These are phyloP conservation scores for Speleostelium caveatum DNA, from an alignment of 78 protist genomes.

Conservation along the genomic window DNA sequence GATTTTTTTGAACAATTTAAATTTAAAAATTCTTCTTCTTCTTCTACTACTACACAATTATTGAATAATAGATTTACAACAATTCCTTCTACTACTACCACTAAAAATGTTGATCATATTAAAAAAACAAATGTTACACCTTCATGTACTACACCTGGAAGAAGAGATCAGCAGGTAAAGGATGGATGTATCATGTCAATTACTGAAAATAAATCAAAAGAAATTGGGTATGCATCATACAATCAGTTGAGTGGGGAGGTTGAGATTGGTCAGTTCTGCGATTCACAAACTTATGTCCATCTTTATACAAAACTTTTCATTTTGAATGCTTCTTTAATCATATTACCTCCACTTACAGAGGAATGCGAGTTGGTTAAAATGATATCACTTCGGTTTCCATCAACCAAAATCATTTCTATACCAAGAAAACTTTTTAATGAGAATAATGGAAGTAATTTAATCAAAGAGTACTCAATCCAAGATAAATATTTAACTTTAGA, in stretches of 20 bases:
- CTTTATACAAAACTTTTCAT: conserved; percentile 50
- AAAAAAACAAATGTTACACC: no score
- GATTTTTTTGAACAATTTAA: no score
- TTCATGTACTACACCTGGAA: no score
- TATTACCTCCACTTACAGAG: conserved; percentile 49
- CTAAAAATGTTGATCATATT: neutral
- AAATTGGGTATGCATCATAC: conserved; percentile 44
- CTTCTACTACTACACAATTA: neutral
- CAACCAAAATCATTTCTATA: conserved; percentile 2
- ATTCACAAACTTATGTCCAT: conserved; percentile 70
- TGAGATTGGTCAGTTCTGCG: conserved; percentile 73
- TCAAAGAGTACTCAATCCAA: conserved; percentile 7
- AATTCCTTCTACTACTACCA: neutral
- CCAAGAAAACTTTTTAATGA: conserved; percentile 49
- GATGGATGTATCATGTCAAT: conserved; percentile 2
- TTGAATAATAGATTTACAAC: neutral
- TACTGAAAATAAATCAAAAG: conserved; percentile 49
- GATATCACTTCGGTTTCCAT: conserved; percentile 5
- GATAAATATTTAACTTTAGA: conserved; percentile 16
- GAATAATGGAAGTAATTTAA: neutral
- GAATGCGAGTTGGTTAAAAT: conserved; percentile 50
- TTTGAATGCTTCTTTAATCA: conserved; percentile 1
- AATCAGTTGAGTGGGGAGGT: conserved; percentile 23
- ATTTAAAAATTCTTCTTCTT: no score
- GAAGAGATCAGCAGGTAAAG: no score